Evolutionary conservation across 257 asterid genomes (phyloP), one percentile per base, ranked within the genome.

Genomic region (Solanum sitiens): DNA sequence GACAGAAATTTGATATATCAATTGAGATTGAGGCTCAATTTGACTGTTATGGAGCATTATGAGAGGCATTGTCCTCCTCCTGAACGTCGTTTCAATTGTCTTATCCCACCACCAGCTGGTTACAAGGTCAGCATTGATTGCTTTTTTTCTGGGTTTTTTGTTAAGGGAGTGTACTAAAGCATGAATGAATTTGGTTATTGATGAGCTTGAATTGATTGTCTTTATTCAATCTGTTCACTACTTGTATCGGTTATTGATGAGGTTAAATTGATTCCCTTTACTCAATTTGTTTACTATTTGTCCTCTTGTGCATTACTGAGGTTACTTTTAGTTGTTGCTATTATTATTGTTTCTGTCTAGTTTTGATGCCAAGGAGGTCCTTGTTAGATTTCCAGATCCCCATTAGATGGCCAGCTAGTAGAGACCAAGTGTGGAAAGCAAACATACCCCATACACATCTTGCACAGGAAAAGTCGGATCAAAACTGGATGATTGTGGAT

Each of bases 371-470:
- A 89, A 90, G 90, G 89, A 79, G 87, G 71, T 91, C 89, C 86
- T 87, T 94, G 93, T 94, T 94, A 94, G 98, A 89, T 92, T 88
- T 91, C 93, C 98, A 97, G 99, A 93, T 95, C 86, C 96, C 99
- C 77, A 90, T 97, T 89, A 92, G 96, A 90, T 97, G 99, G 98
- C 99, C 99, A 3, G 89, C 90, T 39, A 95, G 99, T 87, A 89
- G 99, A 89, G 98, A 95, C 88, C 93, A 95, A 91, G 98, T 97
- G 11, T 97, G 99, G 99, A 95, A 97, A 92, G 96, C 93, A 37
- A 95, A 95, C 91, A 95, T 97, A 90, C 98, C 99, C 32, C 99
- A 97, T 83, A 95, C 97, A 0, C 98, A 97, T 92, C 98, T 97
- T 68, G 99, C 98, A 5, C 90, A 92, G 44, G 98, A 95, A 90